These are phyloP conservation scores for Colletotrichum sp. DNA, from an alignment of 2,329 filamentous ascomycete species.

Conservation along the genomic window DNA sequence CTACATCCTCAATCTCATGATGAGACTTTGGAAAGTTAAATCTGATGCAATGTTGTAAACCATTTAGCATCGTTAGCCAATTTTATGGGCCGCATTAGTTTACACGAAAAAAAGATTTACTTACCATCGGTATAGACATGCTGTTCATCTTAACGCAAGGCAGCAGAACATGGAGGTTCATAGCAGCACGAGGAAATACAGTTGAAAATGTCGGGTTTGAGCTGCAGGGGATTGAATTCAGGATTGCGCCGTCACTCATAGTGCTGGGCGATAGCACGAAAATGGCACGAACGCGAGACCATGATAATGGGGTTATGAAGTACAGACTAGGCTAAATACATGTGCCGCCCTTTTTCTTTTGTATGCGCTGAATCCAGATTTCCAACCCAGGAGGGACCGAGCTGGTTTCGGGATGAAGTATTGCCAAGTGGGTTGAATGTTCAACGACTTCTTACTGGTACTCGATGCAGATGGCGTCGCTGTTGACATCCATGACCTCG, in stretches of 20 bases:
- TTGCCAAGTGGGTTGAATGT: not conserved
- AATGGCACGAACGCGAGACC: not conserved
- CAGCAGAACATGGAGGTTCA: too few relatives aligned
- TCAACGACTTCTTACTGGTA: not conserved
- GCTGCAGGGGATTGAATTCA: too few relatives aligned
- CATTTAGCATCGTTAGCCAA: too few relatives aligned
- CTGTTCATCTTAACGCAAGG: rapidly evolving
- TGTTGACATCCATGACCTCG: conserved; percentile 13
- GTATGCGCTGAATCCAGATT: not conserved
- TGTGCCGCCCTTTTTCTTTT: not conserved
- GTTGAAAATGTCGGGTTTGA: too few relatives aligned
- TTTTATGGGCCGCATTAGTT: too few relatives aligned
- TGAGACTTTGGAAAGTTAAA: too few relatives aligned
- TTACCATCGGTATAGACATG: too few relatives aligned
- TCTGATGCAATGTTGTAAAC: too few relatives aligned
- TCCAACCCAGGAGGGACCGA: not conserved
- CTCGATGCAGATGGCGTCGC: conserved; percentile 3
- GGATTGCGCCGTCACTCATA: too few relatives aligned
- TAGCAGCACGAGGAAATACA: too few relatives aligned
- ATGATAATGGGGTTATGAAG: rapidly evolving
- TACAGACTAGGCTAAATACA: not conserved
- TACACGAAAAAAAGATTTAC: too few relatives aligned
- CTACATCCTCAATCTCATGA: too few relatives aligned
- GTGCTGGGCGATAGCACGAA: not conserved
- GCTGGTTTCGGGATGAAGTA: rapidly evolving